Base-by-base conservation (phyloP, 1,284 basidiomycete genomes). In the Baeospora myosura region DNA sequence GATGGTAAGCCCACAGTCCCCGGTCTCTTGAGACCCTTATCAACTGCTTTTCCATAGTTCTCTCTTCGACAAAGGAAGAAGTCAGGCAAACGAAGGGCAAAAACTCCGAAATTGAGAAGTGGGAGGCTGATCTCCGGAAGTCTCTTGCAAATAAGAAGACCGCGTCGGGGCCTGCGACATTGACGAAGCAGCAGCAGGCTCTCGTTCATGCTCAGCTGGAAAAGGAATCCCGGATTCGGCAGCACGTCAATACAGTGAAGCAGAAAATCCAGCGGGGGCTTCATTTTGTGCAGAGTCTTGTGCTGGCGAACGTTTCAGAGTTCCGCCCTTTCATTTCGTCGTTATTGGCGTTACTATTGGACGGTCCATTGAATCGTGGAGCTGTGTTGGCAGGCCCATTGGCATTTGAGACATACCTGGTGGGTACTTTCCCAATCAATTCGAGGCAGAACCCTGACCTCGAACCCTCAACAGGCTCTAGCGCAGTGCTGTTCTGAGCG, bases 91-190 rank as follows among this genome's bases (percentile, higher is more conserved):
- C 51, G 51, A 94, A 93, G 59, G 85, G 89, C 25, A 95, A 94
- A 52, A 84, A 81, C 47, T 79, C 86, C 10, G 89, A 88, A 33
- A 83, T 93, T 20, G 82, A 88, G 10, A 84, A 88, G 54, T 98
- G 93, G 93, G 94, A 98, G 50, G 84, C 82, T 22, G 91, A 97
- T 49, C 68, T 95, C n/a, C 78, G 92, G 7, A 84, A 86, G 52
- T 80, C 84, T 0, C 68, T 96, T 0, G 85, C 87, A 5, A 77
- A 67, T 47, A 94, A 94, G 65, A 87, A 80, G 55, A 63, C 65
- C 1, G 61, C 71, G 0, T 23, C 35, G 31, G 40, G 36, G 5
- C 61, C 64, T 1, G 54, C 1, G 62, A 65, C 3, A 71, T 72
- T 96, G 2, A 88, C 86, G 1, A 96, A 93, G 58, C 81, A 86